Conservation (phyloP, 2,329 filamentous ascomycete species). For the Neofusicoccum ribis region DNA sequence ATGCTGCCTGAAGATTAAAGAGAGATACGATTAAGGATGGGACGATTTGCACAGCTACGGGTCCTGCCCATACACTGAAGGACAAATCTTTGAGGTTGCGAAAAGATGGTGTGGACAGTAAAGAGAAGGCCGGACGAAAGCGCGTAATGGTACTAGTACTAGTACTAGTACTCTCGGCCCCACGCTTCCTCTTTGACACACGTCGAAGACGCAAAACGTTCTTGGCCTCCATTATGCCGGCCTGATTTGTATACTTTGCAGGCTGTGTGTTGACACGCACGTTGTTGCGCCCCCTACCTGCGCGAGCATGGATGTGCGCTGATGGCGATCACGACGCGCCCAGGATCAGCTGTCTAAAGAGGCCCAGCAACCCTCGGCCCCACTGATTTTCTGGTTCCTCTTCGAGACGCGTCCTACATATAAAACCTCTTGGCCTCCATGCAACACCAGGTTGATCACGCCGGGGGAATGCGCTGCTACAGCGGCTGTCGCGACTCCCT, state of each 20-base stretch:
- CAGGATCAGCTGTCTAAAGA: neutral
- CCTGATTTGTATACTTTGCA: conserved; percentile 3
- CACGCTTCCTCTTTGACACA: conserved; percentile 1
- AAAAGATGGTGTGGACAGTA: conserved; percentile 1
- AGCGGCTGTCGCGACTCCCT: neutral
- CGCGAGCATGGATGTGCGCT: neutral
- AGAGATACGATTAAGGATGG: neutral
- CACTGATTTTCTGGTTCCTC: neutral
- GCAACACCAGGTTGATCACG: neutral
- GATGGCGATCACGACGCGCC: neutral
- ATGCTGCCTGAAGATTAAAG: conserved; percentile 21
- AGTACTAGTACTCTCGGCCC: conserved; percentile 1
- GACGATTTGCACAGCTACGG: neutral
- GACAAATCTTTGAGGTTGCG: neutral
- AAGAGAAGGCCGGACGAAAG: neutral
- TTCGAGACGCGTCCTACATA: neutral
- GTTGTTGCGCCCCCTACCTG: neutral
- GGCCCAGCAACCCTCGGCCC: neutral
- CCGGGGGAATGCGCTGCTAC: neutral
- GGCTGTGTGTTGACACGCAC: neutral
- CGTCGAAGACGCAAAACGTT: conserved; percentile 6
- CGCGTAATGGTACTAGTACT: neutral
- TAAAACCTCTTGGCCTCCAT: neutral
- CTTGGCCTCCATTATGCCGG: neutral
- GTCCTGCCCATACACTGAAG: neutral